Evolutionary conservation across 305 asterid species (phyloP), one percentile per base, ranked within the genome.

Genomic region (Fraxinus latifolia): DNA sequence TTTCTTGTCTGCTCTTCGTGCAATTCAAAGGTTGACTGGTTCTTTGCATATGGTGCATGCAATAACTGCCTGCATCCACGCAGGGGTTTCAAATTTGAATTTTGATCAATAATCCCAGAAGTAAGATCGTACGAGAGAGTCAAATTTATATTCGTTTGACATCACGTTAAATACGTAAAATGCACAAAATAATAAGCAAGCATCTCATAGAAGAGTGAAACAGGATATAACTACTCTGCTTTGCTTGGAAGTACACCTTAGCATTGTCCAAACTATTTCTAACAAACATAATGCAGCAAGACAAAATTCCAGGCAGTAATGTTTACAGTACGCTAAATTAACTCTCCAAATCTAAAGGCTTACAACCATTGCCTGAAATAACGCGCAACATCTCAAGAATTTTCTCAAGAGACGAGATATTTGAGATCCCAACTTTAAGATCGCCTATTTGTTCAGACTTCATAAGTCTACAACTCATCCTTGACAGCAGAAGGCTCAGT

Each of bases 381-480:
- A 36, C 15, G 15, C 14, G 79, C 74, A 79, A 70, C 32, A 11
- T 76, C 71, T 65, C 27, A 58, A 36, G 75, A 55, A 50, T n/a
- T 55, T 44, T 31, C 68, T 44, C 4, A 9, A 39, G 68, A 42
- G 73, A 73, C 31, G 27, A 65, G 68, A 50, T 53, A 65, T 65
- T 65, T 25, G 29, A 62, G 7, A 65, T 25, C 23, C 44, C 55
- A 72, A 31, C 29, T 68, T 70, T 60, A 55, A 60, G 33, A 42
- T 62, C 68, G 12, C n/a, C 23, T 75, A 60, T 65, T 34, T 70
- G 15, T 44, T 3, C 29, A 60, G 29, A 72, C 21, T 14, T 36
- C 1, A 1, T 12, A 79, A 32, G 44, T 81, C 90, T 92, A 93
- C 84, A 93, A 81, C 90, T 93, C 97, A 84, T 92, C 96, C 87